Base-by-base conservation (phyloP, 495 filamentous ascomycete genomes). In the Thozetella sp. region DNA sequence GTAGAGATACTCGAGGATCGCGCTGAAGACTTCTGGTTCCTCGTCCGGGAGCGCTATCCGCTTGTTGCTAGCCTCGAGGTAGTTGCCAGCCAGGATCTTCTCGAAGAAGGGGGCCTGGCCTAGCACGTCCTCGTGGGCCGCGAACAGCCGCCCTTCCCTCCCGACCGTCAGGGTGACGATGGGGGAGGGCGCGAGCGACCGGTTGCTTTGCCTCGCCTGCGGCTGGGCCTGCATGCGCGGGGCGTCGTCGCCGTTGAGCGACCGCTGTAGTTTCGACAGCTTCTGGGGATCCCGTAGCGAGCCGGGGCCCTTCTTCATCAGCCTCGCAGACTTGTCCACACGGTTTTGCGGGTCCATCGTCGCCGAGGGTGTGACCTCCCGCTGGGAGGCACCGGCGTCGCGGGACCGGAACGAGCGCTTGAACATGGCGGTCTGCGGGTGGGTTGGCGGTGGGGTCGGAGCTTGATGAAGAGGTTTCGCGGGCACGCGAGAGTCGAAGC, bases 1-100 rank as follows among this genome's bases (percentile, higher is more conserved):
- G 86, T 97, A 96, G 59, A 97, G 88, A 71, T 92, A 97, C 72
- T 97, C 93, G 65, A 97, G 89, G 30, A 97, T 82, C 25, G 88
- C 91, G 64, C 92, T 94, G 79, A 97, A 91, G 72, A 95, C 83
- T 73, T 96, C 92, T 22, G 93, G 90, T 67, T 93, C 85, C 76
- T 97, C 93, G 66, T 93, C 86, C 11, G 92, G 90, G 50, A 97
- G 86, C 53, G 86, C 78, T 75, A 97, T 88, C 60, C 84, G 84
- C 73, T 88, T 90, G 69, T 80, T 78, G 64, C 79, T 70, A 52
- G 85, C 70, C 67, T 85, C 81, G 72, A 85, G 79, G 75, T 86
- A 88, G 58, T 86, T 83, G 57, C 84, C 80, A 51, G 81, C 83
- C 66, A 83, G 85, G 57, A 83, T 69, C 62, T 82, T 64, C 58